Evolutionary conservation across 2,329 filamentous ascomycete species (phyloP).

Genomic region (Trichoderma sp.): DNA sequence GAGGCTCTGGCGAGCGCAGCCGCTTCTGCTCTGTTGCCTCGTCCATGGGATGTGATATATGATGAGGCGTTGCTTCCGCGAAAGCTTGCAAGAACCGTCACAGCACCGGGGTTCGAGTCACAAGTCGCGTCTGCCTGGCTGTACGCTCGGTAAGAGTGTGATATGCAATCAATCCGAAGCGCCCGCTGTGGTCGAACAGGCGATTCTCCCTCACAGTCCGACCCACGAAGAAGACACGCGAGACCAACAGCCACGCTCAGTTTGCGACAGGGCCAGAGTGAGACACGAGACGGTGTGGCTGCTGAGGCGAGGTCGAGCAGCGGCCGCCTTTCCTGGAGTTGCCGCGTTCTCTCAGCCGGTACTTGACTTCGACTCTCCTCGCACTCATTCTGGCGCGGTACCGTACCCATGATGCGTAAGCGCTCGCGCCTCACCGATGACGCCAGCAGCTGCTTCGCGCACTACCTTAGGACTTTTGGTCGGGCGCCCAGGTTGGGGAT

Average conservation of each 20-base stretch:
- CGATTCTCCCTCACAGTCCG: neutral
- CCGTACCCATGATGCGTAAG: no score
- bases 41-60: conserved; percentile 12
- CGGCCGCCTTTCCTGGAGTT: no score
- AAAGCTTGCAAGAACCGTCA: no score
- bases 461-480: neutral
- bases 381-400: no score
- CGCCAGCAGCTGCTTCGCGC: no score
- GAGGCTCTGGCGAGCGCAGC: conserved; percentile 16
- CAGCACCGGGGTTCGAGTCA: no score
- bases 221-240: no score
- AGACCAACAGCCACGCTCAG: neutral
- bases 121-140: neutral
- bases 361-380: neutral
- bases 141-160: no score
- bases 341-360: no score
- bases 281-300: neutral
- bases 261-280: neutral
- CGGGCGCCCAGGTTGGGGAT: neutral
- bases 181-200: conserved; percentile 2
- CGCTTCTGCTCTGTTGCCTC: neutral
- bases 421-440: no score
- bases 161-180: neutral
- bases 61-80: neutral
- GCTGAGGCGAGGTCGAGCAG: neutral